phyloP scores from a whole-genome alignment of 345 rosid genomes.

The Angophora floribunda region DNA sequence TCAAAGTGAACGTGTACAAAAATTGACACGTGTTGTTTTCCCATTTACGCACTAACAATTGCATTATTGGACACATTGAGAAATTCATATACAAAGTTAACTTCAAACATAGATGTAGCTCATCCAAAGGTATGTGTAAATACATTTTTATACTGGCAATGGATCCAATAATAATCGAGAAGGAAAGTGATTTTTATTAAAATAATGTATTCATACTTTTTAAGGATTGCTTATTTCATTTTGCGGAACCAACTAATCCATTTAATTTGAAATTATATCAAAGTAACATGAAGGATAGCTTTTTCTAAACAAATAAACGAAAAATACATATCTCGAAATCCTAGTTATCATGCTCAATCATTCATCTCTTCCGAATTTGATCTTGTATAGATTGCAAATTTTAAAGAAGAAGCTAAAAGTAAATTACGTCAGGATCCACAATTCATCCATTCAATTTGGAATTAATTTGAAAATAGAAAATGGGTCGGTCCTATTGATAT shows the following conservation, averaged over 20 bases:
- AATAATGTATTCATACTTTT: background rate
- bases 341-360: background rate
- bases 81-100: background rate
- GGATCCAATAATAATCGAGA: background rate
- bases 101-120: background rate
- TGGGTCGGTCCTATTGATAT: background rate
- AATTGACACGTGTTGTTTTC: background rate
- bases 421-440: background rate
- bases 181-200: background rate
- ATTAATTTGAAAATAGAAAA: background rate
- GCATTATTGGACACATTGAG: accelerated
- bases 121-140: background rate
- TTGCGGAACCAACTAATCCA: background rate
- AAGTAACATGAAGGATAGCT: background rate
- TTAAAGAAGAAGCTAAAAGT: background rate
- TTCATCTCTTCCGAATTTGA: background rate
- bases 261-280: background rate
- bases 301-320: background rate
- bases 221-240: background rate
- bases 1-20: accelerated
- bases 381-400: background rate
- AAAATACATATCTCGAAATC: background rate
- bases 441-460: background rate
- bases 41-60: background rate
- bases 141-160: background rate